These are phyloP conservation scores for Gossypium sturtianum DNA, from an alignment of 345 rosid genomes.

Conservation along the genomic window DNA sequence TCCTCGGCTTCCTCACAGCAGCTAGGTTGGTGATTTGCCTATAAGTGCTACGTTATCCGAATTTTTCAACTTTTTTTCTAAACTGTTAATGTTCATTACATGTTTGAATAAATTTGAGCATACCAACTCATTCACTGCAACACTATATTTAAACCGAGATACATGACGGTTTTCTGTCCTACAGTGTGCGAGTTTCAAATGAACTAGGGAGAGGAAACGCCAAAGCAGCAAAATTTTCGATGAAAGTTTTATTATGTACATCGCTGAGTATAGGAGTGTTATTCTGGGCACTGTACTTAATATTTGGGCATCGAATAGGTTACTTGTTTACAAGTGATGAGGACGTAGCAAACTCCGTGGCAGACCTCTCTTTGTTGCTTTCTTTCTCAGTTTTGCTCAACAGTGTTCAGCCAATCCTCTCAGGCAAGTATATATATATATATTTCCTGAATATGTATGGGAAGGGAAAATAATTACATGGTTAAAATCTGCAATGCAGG, in stretches of 20 bases:
- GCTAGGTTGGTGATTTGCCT: constrained; percentile 31
- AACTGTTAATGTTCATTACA: too few relatives aligned
- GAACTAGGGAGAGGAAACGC: constrained; percentile 43
- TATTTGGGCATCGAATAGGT: constrained; percentile 22
- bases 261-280: constrained; percentile 27
- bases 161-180: not conserved
- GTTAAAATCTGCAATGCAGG: constrained; percentile 18
- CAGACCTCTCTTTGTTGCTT: constrained; percentile 36
- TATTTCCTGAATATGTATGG: too few relatives aligned
- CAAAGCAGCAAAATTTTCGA: constrained; percentile 30
- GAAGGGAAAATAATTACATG: not conserved
- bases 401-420: constrained; percentile 42
- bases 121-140: too few relatives aligned
- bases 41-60: not conserved
- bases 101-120: too few relatives aligned
- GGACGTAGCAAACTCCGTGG: constrained; percentile 23
- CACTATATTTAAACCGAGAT: not conserved
- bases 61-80: too few relatives aligned
- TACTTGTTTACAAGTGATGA: constrained; percentile 25
- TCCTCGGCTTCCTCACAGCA: constrained; percentile 51
- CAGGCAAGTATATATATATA: constrained; percentile 18
- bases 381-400: constrained; percentile 59
- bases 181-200: constrained; percentile 37
- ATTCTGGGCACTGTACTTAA: constrained; percentile 23
- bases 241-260: constrained; percentile 26